A percentile compares a stretch with the other conserved stretches of the same genome.
phyloP scores from a whole-genome alignment of 2,329 filamentous ascomycete species.

The Amesomyces nigricolor region DNA sequence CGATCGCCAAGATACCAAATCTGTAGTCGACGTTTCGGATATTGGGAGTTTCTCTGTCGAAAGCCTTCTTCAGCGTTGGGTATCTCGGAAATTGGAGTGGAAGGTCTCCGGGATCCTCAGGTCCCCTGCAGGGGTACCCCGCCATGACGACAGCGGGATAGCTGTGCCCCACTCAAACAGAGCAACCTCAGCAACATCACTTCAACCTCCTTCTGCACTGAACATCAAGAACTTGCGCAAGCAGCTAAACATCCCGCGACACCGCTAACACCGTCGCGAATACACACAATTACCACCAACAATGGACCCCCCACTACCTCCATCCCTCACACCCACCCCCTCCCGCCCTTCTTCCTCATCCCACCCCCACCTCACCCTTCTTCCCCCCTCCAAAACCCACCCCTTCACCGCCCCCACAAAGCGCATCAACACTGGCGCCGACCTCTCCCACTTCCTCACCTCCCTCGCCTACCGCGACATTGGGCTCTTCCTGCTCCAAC shows the following conservation, averaged over 20 bases:
- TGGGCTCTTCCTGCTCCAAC: conserved; percentile 78
- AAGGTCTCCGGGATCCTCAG: not conserved
- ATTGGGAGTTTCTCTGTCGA: too few species aligned
- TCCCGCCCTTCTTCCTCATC: conserved; percentile 8
- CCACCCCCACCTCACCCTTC: conserved; percentile 35
- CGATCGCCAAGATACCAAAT: too few species aligned
- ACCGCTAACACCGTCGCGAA: not conserved
- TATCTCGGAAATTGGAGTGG: too few species aligned
- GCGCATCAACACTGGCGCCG: conserved; percentile 75
- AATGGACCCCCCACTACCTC: conserved; percentile 14
- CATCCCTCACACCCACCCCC: not conserved
- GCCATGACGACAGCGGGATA: conserved; percentile 15
- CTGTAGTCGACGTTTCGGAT: too few species aligned
- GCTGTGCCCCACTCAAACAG: not conserved
- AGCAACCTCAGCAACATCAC: not conserved
- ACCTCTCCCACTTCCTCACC: conserved; percentile 74
- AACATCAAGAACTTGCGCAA: not conserved
- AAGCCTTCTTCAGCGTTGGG: too few species aligned
- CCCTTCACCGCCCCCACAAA: conserved; percentile 67
- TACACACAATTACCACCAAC: not conserved
- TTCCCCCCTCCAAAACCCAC: conserved; percentile 45
- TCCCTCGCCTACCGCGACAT: conserved; percentile 84
- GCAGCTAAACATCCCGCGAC: not conserved
- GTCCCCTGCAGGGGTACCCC: not conserved
- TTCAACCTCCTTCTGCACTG: not conserved